These are phyloP conservation scores for Xerocomellus amylosporus DNA, from an alignment of 768 basidiomycete species.

Conservation along the genomic window DNA sequence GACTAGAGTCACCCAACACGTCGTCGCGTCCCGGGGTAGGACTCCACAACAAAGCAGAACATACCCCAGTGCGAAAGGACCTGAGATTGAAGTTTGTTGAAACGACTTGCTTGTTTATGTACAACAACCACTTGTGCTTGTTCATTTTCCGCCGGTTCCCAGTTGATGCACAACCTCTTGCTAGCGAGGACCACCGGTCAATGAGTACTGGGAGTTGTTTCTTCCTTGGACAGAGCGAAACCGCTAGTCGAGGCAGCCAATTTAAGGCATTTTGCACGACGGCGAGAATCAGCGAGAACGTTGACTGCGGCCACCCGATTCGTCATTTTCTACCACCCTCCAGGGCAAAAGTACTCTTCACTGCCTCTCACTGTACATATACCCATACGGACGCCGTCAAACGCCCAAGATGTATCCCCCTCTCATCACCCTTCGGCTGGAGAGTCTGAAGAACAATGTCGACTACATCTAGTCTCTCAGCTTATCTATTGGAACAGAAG, in stretches of 20 bases:
- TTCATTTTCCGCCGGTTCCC: conserved; percentile 1
- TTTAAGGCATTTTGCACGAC: neutral
- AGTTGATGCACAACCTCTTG: neutral
- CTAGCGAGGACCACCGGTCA: neutral
- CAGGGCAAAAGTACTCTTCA: neutral
- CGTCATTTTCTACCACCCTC: neutral
- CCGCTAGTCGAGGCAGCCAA: neutral
- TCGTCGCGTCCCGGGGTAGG: neutral
- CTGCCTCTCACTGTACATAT: neutral
- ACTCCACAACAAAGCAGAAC: neutral
- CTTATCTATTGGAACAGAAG: conserved; percentile 50
- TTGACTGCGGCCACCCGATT: neutral
- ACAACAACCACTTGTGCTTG: neutral
- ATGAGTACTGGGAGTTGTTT: neutral
- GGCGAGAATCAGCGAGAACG: neutral
- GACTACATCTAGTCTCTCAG: conserved; percentile 29
- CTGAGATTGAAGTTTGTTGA: neutral
- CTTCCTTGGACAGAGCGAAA: neutral
- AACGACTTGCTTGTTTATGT: conserved; percentile 15
- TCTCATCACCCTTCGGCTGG: neutral
- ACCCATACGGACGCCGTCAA: neutral
- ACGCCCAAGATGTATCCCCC: neutral
- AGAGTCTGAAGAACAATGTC: conserved; percentile 20
- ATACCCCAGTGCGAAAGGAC: neutral
- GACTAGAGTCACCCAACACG: neutral